Base-by-base conservation (phyloP, 2,329 filamentous ascomycete species). In the Monosporascus sp. region DNA sequence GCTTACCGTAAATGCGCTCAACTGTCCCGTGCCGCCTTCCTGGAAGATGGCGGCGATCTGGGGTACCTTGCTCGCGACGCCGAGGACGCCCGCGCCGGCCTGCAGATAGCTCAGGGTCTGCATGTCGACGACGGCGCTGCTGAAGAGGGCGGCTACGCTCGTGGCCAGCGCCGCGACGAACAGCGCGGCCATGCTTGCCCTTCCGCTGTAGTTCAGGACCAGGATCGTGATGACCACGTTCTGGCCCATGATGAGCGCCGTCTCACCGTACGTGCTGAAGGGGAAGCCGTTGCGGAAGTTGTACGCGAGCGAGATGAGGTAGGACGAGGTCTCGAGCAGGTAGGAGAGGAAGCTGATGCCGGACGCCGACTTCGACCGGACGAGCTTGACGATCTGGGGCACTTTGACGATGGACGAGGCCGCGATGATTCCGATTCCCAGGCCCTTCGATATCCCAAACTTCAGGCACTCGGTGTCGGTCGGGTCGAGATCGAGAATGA, bases 191-290 rank as follows among this genome's bases (percentile, higher is more conserved):
- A 82, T 77, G 46, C 80, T 78, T 1, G 78, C 75, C 60, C 83
- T 82, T 9, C 88, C 88, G 54, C 83, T 85, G 70, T 91, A 97
- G 68, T 88, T 86, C 69, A 99, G 76, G 42, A 99, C 91, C 63
- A 97, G 72, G 48, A 91, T 83, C 5, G 87, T 86, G 68, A 99
- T 96, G 55, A 91, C 82, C 44, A 97, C 83, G 72, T 99, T 96
- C 76, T 99, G 94, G 54, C 86, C 85, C 48, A 94, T 81, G 62
- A 99, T 97, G 65, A 97, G 78, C 38, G 89, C 91, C 27, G 90
- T 93, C 81, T 99, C 94, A 70, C 94, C 94, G 70, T 89, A 99
- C 11, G 94, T 99, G 79, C 88, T 95, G 74, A 99, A 97, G 3
- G 94, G 93, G 63, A 96, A 97, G 24, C 85, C 86, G 65, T 91